phyloP scores from a whole-genome alignment of 2,329 filamentous ascomycete genomes.

The Diaporthe ampelina region DNA sequence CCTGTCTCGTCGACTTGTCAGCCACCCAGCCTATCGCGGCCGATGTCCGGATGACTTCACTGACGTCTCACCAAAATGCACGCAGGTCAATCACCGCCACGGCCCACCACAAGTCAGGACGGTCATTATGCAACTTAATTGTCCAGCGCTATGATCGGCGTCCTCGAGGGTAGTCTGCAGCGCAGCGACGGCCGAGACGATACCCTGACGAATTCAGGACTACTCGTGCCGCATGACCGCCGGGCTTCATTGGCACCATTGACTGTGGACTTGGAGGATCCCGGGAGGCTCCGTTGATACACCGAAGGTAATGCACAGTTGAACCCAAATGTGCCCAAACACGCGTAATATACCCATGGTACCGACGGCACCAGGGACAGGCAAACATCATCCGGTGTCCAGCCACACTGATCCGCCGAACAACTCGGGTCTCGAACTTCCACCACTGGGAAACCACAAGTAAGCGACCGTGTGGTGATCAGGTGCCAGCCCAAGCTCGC shows the following conservation, averaged over 20 bases:
- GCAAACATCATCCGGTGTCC: constrained; percentile 21
- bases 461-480: constrained; percentile 3
- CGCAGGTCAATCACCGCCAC: not conserved
- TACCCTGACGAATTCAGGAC: constrained; percentile 10
- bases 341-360: constrained; percentile 22
- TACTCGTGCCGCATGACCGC: constrained; percentile 24
- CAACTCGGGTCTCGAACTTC: constrained; percentile 27
- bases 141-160: constrained; percentile 22
- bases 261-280: not conserved
- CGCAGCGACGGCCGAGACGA: constrained; percentile 22
- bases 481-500: constrained; percentile 8
- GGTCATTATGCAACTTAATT: constrained; percentile 22
- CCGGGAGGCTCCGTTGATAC: constrained; percentile 22
- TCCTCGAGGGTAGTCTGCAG: not conserved
- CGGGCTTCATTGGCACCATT: not conserved
- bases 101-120: constrained; percentile 6
- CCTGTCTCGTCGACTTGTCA: constrained; percentile 12
- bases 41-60: constrained; percentile 31
- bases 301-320: not conserved
- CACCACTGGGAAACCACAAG: constrained; percentile 25
- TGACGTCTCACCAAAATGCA: constrained; percentile 28
- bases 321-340: constrained; percentile 1
- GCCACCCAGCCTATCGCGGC: constrained; percentile 26
- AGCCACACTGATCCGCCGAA: constrained; percentile 29
- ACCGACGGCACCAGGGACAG: not conserved